Evolutionary conservation across 805 yeast genomes (phyloP).

Genomic region (Sugiyamaella mastotermitis): DNA sequence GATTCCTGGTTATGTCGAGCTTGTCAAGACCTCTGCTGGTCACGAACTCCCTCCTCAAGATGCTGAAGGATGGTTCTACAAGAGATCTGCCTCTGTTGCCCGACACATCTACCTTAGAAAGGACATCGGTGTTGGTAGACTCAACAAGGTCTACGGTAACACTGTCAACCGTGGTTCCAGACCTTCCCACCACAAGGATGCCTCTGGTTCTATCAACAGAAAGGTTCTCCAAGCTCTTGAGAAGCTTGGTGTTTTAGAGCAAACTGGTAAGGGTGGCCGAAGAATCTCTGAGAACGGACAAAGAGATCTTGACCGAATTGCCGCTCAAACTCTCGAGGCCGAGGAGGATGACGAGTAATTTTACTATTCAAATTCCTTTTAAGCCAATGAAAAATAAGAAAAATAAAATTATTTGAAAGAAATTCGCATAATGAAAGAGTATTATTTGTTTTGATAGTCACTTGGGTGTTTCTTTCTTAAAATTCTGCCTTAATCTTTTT

Average conservation of each 20-base stretch:
- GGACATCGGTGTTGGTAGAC: slow-evolving; percentile 98
- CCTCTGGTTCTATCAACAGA: slow-evolving; percentile 99
- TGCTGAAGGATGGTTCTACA: slow-evolving; percentile 99
- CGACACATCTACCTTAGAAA: slow-evolving; percentile 99
- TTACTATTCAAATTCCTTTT: slow-evolving; percentile 2
- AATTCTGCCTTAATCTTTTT: too few relatives aligned
- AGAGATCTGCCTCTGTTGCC: slow-evolving; percentile 99
- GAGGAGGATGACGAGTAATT: slow-evolving; percentile 51
- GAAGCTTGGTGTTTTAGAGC: slow-evolving; percentile 95
- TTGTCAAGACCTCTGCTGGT: slow-evolving; percentile 98
- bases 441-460: not conserved
- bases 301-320: slow-evolving; percentile 99
- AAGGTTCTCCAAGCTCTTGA: slow-evolving; percentile 95
- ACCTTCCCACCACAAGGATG: slow-evolving; percentile 98
- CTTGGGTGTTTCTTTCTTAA: too few relatives aligned
- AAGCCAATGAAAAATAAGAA: slow-evolving; percentile 4
- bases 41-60: slow-evolving; percentile 99
- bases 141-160: slow-evolving; percentile 99
- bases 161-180: slow-evolving; percentile 98
- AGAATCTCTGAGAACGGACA: slow-evolving; percentile 99
- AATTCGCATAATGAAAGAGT: not conserved
- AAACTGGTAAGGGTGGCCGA: slow-evolving; percentile 98
- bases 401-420: not conserved
- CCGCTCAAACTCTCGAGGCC: slow-evolving; percentile 95
- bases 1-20: slow-evolving; percentile 99